Conservation (phyloP, 768 basidiomycete species). For the Naganishia vishniacii region DNA sequence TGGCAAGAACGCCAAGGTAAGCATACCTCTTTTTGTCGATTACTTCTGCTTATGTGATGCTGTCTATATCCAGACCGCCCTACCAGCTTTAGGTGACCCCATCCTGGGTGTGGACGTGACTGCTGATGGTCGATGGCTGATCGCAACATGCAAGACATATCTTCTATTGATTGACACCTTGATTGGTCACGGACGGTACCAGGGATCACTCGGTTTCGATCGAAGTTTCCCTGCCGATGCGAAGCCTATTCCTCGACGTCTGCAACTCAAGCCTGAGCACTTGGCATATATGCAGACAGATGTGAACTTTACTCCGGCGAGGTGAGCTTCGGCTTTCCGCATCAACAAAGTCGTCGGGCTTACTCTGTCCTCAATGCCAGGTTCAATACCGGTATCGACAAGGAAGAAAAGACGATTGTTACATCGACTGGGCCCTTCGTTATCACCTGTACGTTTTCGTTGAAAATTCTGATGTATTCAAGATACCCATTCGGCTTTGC, state of each 20-base stretch:
- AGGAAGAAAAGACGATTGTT: constrained; percentile 89
- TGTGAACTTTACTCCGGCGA: constrained; percentile 86
- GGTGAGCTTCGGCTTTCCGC: constrained; percentile 52
- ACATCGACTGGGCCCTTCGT: constrained; percentile 89
- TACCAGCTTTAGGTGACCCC: constrained; percentile 90
- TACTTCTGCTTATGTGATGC: neutral
- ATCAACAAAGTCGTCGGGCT: neutral
- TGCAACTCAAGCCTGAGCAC: constrained; percentile 85
- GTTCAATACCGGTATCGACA: constrained; percentile 83
- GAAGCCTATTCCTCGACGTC: constrained; percentile 81
- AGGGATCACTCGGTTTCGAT: constrained; percentile 81
- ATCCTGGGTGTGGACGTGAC: constrained; percentile 92
- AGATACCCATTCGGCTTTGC: neutral
- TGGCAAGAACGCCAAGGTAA: constrained; percentile 88
- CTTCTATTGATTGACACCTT: constrained; percentile 88
- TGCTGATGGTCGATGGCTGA: constrained; percentile 85
- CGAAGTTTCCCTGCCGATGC: constrained; percentile 88
- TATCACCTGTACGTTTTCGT: constrained; percentile 63
- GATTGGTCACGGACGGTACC: constrained; percentile 82
- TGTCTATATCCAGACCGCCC: constrained; percentile 58
- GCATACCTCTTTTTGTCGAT: neutral
- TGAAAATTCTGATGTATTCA: neutral
- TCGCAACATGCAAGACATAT: constrained; percentile 92
- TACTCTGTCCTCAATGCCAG: constrained; percentile 51
- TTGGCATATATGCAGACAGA: constrained; percentile 87